phyloP scores from a whole-genome alignment of 768 basidiomycete genomes.

The Leucocoprinus sp. region DNA sequence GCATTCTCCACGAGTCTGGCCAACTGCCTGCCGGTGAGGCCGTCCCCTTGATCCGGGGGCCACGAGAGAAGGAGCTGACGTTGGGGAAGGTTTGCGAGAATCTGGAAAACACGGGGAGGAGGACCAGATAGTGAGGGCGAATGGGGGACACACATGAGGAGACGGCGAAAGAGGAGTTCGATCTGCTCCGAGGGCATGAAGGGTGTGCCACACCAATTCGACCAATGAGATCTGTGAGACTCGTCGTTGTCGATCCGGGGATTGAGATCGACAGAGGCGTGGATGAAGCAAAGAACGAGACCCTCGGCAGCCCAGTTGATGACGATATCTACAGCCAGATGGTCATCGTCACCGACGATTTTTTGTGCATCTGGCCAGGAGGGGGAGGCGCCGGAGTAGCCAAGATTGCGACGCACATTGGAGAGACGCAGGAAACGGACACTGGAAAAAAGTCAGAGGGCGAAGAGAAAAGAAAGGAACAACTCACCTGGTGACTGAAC shows the following conservation, averaged over 20 bases:
- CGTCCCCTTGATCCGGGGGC: constrained; percentile 58
- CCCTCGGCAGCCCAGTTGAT: constrained; percentile 86
- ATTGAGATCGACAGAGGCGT: constrained; percentile 70
- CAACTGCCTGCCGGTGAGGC: constrained; percentile 37
- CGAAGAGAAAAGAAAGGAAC: constrained; percentile 13
- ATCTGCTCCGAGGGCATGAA: constrained; percentile 50
- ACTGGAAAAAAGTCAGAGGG: constrained; percentile 31
- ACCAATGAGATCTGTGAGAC: constrained; percentile 62
- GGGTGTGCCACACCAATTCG: constrained; percentile 85
- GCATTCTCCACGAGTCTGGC: constrained; percentile 62
- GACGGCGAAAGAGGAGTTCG: constrained; percentile 48
- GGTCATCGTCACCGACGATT: constrained; percentile 60
- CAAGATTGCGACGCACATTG: constrained; percentile 64
- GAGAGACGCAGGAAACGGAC: constrained; percentile 76
- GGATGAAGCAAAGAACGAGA: constrained; percentile 83
- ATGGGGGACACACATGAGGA: constrained; percentile 45
- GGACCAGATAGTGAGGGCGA: constrained; percentile 25
- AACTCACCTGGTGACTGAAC: constrained; percentile 68
- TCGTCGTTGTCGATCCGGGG: constrained; percentile 64
- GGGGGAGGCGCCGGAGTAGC: constrained; percentile 46
- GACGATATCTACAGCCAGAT: constrained; percentile 84
- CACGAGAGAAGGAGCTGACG: constrained; percentile 61
- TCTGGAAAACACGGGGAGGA: constrained; percentile 69
- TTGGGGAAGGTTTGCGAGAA: constrained; percentile 53
- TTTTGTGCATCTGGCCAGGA: constrained; percentile 62